Percentiles rank a stretch among this genome's conserved stretches.
phyloP scores from a whole-genome alignment of 1,284 basidiomycete genomes.

The Fomitiporia mediterranea region DNA sequence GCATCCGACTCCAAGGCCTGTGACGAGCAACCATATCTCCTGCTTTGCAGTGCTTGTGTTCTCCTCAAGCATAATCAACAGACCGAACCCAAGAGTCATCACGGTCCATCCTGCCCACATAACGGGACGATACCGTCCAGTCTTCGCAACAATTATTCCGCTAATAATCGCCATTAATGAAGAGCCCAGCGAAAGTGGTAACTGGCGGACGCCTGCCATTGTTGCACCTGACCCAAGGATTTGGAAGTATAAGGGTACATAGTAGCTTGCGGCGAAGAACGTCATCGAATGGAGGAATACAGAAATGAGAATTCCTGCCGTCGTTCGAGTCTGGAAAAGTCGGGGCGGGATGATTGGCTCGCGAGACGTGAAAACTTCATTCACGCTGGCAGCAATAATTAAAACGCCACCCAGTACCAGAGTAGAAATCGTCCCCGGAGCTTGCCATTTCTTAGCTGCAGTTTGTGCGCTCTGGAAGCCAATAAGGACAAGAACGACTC shows the following conservation, averaged over 20 bases:
- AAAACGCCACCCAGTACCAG: background rate
- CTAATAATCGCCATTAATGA: constrained; percentile 20
- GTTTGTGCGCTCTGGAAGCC: constrained; percentile 26
- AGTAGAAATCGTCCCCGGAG: background rate
- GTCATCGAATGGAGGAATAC: constrained; percentile 35
- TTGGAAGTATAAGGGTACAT: constrained; percentile 37
- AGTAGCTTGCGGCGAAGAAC: constrained; percentile 33
- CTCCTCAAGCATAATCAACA: constrained; percentile 28
- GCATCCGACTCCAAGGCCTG: constrained; percentile 33
- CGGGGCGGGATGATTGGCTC: constrained; percentile 49
- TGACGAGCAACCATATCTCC: constrained; percentile 32
- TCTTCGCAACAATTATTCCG: background rate
- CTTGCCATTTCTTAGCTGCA: background rate
- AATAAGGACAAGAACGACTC: constrained; percentile 44
- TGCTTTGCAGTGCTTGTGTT: constrained; percentile 28
- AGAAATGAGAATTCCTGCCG: constrained; percentile 35
- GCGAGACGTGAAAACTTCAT: constrained; percentile 44
- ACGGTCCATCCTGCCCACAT: constrained; percentile 21
- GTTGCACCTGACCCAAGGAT: constrained; percentile 37
- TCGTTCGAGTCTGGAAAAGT: constrained; percentile 44
- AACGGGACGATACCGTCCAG: background rate
- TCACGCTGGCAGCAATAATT: constrained; percentile 30
- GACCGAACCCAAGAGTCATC: constrained; percentile 28
- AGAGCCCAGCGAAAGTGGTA: constrained; percentile 39
- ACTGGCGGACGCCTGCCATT: constrained; percentile 38